Conservation (phyloP, 140 eudicot species). For the Cichorium intybus region DNA sequence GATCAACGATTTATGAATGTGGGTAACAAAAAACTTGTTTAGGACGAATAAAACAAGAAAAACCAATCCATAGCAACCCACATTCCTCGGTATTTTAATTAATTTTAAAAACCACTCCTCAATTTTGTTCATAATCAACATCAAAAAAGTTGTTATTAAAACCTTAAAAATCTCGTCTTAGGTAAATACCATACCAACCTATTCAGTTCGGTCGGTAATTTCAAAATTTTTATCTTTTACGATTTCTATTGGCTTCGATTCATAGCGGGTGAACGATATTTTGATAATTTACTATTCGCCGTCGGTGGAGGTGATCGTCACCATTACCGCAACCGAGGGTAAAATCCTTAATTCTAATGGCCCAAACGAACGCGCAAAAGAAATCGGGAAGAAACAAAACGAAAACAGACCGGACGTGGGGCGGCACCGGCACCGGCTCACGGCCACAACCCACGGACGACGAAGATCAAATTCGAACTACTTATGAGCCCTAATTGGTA, state of each 20-base stretch:
- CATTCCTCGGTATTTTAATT: too few species aligned
- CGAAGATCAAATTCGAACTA: constrained; percentile 3
- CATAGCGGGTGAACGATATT: not conserved
- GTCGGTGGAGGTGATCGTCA: not conserved
- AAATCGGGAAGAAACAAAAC: constrained; percentile 6
- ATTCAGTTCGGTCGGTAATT: not conserved
- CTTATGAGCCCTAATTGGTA: constrained; percentile 18
- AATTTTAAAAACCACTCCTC: too few species aligned
- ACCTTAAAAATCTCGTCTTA: too few species aligned
- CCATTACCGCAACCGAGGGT: constrained; percentile 6
- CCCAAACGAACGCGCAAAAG: constrained; percentile 1
- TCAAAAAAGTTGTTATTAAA: too few species aligned
- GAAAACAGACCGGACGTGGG: constrained; percentile 26
- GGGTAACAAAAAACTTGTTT: too few species aligned
- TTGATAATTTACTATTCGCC: not conserved
- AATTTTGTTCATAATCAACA: too few species aligned
- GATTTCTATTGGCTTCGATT: not conserved
- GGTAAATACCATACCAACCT: too few species aligned
- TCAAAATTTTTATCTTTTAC: not conserved
- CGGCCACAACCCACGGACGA: constrained; percentile 31
- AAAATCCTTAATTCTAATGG: constrained; percentile 1
- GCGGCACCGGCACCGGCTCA: constrained; percentile 15
- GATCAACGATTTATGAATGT: too few species aligned
- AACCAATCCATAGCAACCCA: too few species aligned
- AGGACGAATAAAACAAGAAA: too few species aligned